Evolutionary conservation across 2,329 filamentous ascomycete genomes (phyloP), one percentile per base, ranked within the genome.

Genomic region (Geosmithia flava): DNA sequence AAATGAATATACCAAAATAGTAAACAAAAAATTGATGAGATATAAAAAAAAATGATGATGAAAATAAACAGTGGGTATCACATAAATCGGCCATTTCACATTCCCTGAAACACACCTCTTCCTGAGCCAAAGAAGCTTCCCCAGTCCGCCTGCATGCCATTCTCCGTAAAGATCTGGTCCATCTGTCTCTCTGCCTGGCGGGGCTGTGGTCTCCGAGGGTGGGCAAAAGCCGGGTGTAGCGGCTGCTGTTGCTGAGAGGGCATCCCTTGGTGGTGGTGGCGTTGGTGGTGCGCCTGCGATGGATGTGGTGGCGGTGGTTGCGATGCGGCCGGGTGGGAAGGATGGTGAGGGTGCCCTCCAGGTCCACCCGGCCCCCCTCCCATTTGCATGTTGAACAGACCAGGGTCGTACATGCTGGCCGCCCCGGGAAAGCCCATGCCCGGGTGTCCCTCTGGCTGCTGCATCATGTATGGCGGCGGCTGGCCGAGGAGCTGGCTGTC

Each of bases 401-500:
- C 63, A 42, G 67, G 60, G 51, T 64, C 60, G 49, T 69, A 75
- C 65, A 75, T 69, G 20, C 68, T 67, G 33, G 61, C 56, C 16
- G 66, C 55, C 15, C n/a, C n/a, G n/a, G 33, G 15, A 46, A 72
- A 63, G 49, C 62, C 63, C 55, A 76, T 65, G 27, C 66, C 65
- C 37, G 64, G 59, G 45, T 70, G 67, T 3, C 59, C 20, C 17
- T 65, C 61, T 43, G 55, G 56, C 58, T 55, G 68, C 59, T 81
- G 77, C 64, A 85, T 76, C 54, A 88, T 69, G 57, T 87, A 90
- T 39, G 83, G 78, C 16, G 84, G 83, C 39, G 87, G 71, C 1
- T 83, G 78, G 0, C 80, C 81, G 50, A 87, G 78, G 13, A 89
- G 70, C 53, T 88, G 83, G 17, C 83, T 84, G 56, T 89, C 85